Base-by-base conservation (phyloP, 228 moss, liverwort and hornwort genomes). In the Sphagnum fallax region DNA sequence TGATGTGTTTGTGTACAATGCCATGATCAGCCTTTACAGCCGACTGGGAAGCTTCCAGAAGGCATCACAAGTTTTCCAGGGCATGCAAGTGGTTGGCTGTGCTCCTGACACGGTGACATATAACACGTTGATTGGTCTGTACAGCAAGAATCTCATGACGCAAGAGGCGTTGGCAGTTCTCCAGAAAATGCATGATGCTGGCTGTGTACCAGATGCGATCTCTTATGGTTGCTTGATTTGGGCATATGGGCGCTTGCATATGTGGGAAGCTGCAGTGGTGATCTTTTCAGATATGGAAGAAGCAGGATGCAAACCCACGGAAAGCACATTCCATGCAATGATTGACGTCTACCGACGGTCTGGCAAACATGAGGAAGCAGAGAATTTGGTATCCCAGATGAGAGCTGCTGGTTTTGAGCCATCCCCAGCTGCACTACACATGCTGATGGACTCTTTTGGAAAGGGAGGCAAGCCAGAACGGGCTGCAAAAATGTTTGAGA, bases 361-460 rank as follows among this genome's bases (percentile, higher is more conserved):
- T 65, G 84, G 84, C 7, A 88, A 77, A 71, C 70, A 81, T 47
- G 73, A 77, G 53, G 75, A 77, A 9, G 75, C 77, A 67, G 66
- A 82, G 47, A 66, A 49, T 4, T 52, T 80, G 52, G 71, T 87
- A n/a, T 59, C 50, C 49, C 65, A 72, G 47, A 82, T 88, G 88
- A 73, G 67, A 53, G 62, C 79, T 51, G 52, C 47, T 15, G 87
- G 87, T 52, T 53, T 84, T 69, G 67, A 80, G 61, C 75, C 80
- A 0, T 75, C 75, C 18, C 47, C 64, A 48, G 66, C 79, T 51
- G 74, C 82, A 3, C 69, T 82, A 70, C 79, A 77, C 65, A 79
- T 82, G 80, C 60, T 83, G 58, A 75, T 83, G 81, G 83, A 87
- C 81, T 87, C 87, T 6, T 81, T 76, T 68, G 83, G 78, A 15